A percentile compares a stretch with the other conserved stretches of the same genome.
These are phyloP conservation scores for Rhizopogon roseolus DNA, from an alignment of 768 basidiomycete genomes.

Conservation along the genomic window DNA sequence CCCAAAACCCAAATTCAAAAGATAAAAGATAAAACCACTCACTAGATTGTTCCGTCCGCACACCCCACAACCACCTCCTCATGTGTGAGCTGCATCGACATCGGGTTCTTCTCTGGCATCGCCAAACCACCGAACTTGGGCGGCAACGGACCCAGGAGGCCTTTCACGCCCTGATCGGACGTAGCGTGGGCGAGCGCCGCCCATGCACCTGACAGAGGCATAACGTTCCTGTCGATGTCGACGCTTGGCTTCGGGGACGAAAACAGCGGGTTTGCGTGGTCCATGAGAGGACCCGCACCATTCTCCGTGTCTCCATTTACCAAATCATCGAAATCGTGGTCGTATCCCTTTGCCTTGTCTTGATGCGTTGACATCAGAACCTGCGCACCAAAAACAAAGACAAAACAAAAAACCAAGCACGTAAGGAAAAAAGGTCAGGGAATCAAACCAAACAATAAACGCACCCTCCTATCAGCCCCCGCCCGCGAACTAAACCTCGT, in stretches of 20 bases:
- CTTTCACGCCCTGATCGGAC: constrained; percentile 40
- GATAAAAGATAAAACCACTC: constrained; percentile 26
- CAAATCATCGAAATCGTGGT: constrained; percentile 16
- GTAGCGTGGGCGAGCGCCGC: constrained; percentile 49
- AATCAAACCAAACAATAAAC: constrained; percentile 20
- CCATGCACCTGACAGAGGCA: constrained; percentile 75
- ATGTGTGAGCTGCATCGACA: constrained; percentile 89
- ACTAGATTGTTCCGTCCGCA: constrained; percentile 91
- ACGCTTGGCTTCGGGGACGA: constrained; percentile 34
- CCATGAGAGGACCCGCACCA: constrained; percentile 2
- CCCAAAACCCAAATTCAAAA: background rate
- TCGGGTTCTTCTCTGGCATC: constrained; percentile 89
- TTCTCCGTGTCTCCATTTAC: background rate
- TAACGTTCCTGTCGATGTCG: constrained; percentile 61
- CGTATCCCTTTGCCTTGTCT: constrained; percentile 40
- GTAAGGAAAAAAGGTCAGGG: background rate
- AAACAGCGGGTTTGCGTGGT: constrained; percentile 8
- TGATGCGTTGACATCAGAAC: constrained; percentile 82
- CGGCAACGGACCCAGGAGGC: constrained; percentile 59
- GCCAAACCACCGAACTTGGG: constrained; percentile 73
- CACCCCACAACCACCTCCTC: constrained; percentile 91
- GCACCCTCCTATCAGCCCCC: constrained; percentile 78
- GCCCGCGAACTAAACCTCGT: constrained; percentile 82
- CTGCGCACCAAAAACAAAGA: constrained; percentile 29
- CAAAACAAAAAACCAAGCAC: background rate